Evolutionary conservation across 345 rosid genomes (phyloP).

Genomic region (Eucalyptus globulus): DNA sequence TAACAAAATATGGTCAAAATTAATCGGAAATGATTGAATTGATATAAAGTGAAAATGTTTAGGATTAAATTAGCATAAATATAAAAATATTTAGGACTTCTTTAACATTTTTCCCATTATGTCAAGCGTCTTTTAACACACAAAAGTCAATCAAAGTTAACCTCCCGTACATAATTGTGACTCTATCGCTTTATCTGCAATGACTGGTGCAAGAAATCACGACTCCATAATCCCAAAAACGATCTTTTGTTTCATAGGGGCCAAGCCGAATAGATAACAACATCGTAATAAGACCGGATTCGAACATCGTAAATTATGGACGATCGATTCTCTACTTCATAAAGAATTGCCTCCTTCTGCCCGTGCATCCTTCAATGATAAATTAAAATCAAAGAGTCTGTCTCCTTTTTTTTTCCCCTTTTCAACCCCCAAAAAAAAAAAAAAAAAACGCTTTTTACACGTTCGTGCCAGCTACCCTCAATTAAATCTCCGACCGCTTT

Average conservation of each 20-base stretch:
- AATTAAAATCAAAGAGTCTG: neutral
- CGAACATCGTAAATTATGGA: neutral
- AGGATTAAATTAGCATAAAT: accelerated
- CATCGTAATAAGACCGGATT: neutral
- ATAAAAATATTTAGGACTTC: too few species aligned
- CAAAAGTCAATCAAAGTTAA: neutral
- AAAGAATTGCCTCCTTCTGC: neutral
- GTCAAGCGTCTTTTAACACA: accelerated
- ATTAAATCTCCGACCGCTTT: neutral
- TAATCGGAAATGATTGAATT: too few species aligned
- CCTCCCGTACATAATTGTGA: neutral
- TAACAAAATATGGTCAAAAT: accelerated
- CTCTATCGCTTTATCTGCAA: neutral
- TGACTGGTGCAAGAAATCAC: neutral
- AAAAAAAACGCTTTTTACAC: neutral
- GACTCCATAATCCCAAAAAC: neutral
- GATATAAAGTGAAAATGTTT: accelerated
- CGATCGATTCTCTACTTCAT: neutral
- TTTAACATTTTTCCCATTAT: too few species aligned
- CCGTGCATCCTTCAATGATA: neutral
- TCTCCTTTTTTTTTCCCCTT: neutral
- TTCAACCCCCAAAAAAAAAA: neutral
- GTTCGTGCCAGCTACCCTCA: neutral
- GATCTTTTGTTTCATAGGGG: neutral
- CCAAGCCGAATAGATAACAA: neutral